Evolutionary conservation across 495 filamentous ascomycete genomes (phyloP).

Genomic region (Oleoguttula mirabilis): DNA sequence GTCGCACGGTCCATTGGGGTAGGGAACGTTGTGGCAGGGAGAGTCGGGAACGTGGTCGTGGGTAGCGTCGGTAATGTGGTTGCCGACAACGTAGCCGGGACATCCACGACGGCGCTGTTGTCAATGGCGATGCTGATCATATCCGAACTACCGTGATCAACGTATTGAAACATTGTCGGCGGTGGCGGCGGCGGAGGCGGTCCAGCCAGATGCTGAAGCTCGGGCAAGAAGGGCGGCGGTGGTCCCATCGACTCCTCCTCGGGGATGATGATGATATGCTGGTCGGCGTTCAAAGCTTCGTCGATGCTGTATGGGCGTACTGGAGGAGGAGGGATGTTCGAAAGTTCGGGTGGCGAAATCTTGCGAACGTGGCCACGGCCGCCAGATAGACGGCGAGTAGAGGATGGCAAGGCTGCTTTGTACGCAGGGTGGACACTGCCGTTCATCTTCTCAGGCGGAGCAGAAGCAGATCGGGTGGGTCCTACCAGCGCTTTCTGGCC

Average conservation of each 20-base stretch:
- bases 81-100: conserved; percentile 6
- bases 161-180: conserved; percentile 37
- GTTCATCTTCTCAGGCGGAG: conserved; percentile 25
- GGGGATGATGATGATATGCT: conserved; percentile 27
- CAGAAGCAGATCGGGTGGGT: conserved; percentile 26
- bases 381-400: conserved; percentile 9
- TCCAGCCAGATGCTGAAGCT: conserved; percentile 70
- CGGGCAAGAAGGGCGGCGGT: conserved; percentile 55
- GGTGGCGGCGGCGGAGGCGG: conserved; percentile 57
- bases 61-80: too few species aligned
- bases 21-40: conserved; percentile 7
- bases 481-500: conserved; percentile 19
- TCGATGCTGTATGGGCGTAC: conserved; percentile 44
- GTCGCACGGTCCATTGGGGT: conserved; percentile 16
- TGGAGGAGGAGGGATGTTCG: conserved; percentile 13
- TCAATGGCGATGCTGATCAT: conserved; percentile 34
- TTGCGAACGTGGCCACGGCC: conserved; percentile 16
- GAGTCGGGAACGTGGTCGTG: too few species aligned
- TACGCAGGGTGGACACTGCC: conserved; percentile 18
- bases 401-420: conserved; percentile 13
- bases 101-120: conserved; percentile 9
- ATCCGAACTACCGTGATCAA: conserved; percentile 19
- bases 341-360: conserved; percentile 27
- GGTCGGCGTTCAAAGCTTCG: conserved; percentile 42
- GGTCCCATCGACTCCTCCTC: conserved; percentile 19